Base-by-base conservation (phyloP, 345 rosid genomes). In the Populus ilicifolia region DNA sequence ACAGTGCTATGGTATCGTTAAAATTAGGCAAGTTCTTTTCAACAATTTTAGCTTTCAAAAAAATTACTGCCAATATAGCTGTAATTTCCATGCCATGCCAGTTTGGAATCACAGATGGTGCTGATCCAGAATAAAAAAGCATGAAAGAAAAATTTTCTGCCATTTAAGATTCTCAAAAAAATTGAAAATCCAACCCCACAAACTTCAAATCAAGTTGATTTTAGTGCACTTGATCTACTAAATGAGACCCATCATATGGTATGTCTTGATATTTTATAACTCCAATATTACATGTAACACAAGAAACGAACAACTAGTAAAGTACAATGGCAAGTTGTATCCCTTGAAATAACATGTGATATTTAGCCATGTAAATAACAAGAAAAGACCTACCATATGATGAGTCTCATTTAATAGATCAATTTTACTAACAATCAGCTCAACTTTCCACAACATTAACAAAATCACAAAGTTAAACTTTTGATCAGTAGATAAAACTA, bases 161-260 rank as follows among this genome's bases (percentile, higher is more conserved):
- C 50, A 46, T 46, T 6, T 33, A 67, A 36, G 8, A 67, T 8
- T 67, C 38, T 43, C 3, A 36, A 11, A 67, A 10, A 35, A 67
- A 8, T 18, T 35, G 9, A 39, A 66, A 35, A 66, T 6, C 6
- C 50, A 36, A 39, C 39, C 23, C 23, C 5, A 2, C 54, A 41
- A 12, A 10, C 27, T 69, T 13, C 11, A 16, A 33, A 52, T 48
- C 23, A 16, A 71, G 74, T 61, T 48, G 6, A 71, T 48, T 27
- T 48, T 30, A 71, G 12, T 17, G 52, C 33, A 46, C 62, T 71
- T 71, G 39, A 50, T 71, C 74, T 71, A 48, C 74, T 16, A 50
- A 71, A 71, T 71, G 74, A 71, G 74, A 50, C 61, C 74, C 74
- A 25, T 50, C 74, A 71, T 29, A 71, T 10, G 41, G 74, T 16